Base-by-base conservation (phyloP, 163 green algal genomes). In the Chloromonas sp. region DNA sequence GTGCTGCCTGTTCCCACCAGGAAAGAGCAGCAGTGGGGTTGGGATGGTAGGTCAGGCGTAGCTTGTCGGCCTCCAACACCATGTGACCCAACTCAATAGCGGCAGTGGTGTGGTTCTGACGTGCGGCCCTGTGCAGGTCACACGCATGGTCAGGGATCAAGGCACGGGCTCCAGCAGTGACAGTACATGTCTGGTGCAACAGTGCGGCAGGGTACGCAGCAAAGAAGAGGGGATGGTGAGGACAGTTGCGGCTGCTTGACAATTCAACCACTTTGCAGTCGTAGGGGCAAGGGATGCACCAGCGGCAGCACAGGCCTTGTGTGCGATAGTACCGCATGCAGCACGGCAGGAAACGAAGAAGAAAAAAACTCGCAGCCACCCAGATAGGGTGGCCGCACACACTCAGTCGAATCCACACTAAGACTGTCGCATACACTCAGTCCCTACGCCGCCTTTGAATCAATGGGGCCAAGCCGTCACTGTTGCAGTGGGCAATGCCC, bases 21-120 rank as follows among this genome's bases (percentile, higher is more conserved):
- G 57, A 66, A 5, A 71, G 11, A 14, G 79, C 13, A 1, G 59
- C 2, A 14, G 3, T 8, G 2, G 13, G 60, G 59, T 2, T 1
- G 57, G 3, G 1, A 36, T 58, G 59, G 3, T 71, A 59, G 71
- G 87, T 60, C 60, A 89, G 60, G 0, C 85, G 84, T 14, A 85
- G 84, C 15, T 79, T 57, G 14, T 77, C n/a, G 0, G 83, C 84
- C 0, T 84, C 57, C 70, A 85, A 15, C 2, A 87, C 78, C 70
- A 89, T 71, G 80, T 91, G 85, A 1, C 71, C 89, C 61, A 84
- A 60, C 81, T 89, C 83, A 15, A 90, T 71, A 70, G 60, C 79
- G 60, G 71, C 58, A 84, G 84, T 14, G 62, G 57, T 74, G 81
- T 61, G 36, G 84, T 80, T 71, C 80, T n/a, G 3, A 61, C 60